A percentile compares a stretch with the other conserved stretches of the same genome.
phyloP scores from a whole-genome alignment of 228 moss, liverwort and hornwort genomes.

The Sphagnum fallax region DNA sequence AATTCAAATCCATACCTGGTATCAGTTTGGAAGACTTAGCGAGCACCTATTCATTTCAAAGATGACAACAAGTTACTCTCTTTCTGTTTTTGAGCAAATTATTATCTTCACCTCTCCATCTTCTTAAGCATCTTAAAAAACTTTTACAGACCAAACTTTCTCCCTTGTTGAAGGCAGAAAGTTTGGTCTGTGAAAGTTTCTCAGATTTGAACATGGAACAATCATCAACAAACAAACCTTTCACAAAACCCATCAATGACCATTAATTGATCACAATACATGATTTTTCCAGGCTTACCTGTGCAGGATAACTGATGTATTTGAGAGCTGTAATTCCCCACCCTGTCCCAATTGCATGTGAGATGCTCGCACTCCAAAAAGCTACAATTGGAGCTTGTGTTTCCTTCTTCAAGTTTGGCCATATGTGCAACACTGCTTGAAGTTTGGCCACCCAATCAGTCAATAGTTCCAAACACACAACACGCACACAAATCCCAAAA shows the following conservation, averaged over 20 bases:
- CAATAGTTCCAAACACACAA: too few species aligned
- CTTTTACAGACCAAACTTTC: neutral
- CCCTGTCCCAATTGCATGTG: constrained; percentile 88
- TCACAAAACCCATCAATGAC: too few species aligned
- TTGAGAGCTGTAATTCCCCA: constrained; percentile 86
- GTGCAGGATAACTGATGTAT: constrained; percentile 95
- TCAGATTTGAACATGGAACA: too few species aligned
- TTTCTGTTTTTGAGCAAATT: too few species aligned
- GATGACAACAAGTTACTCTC: too few species aligned
- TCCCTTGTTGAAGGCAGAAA: neutral
- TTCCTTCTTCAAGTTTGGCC: constrained; percentile 58
- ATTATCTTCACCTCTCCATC: neutral
- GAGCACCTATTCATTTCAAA: constrained; percentile 42
- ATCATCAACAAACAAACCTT: too few species aligned
- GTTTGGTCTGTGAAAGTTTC: too few species aligned
- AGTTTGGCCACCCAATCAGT: constrained; percentile 3
- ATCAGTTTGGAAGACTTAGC: constrained; percentile 99
- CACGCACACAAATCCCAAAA: too few species aligned
- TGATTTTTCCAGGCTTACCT: constrained; percentile 29
- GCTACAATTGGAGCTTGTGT: constrained; percentile 79
- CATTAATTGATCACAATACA: too few species aligned
- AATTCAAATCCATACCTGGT: constrained; percentile 49
- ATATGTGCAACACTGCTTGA: constrained; percentile 66
- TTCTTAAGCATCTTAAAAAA: neutral
- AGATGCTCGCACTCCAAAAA: constrained; percentile 80